Base-by-base conservation (phyloP, 2,329 filamentous ascomycete genomes). In the Botrytis medusae region DNA sequence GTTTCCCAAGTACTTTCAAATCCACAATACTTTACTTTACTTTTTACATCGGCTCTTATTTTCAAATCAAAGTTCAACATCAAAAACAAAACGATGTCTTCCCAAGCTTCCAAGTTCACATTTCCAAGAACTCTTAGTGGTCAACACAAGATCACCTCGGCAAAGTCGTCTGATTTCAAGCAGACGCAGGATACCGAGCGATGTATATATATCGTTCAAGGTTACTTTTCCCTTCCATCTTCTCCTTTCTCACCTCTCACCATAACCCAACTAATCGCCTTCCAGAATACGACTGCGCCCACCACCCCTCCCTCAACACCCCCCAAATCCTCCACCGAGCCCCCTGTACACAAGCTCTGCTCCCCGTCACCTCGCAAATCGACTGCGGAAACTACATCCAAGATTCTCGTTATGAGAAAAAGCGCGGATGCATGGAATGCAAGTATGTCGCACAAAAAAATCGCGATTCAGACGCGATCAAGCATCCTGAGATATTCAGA, bases 401-500 rank as follows among this genome's bases (percentile, higher is more conserved):
- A 68, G 25, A 29, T 12, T 16, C 3, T 0, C 64, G 16, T 4
- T 68, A 57, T 6, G 64, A 29, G 0, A 12, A 29, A 0, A 34
- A 42, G 1, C 46, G 46, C 5, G 64, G 64, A 9, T 68, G 64
- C 34, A 57, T 57, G 46, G 16, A 29, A 0, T 68, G 64, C 1
- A 32, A 57, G 16, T 4, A n/a, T 10, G 8, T 14, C 7, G 48
- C 64, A 1, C 46, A 46, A 2, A 4, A 0, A 2, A 16, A 9
- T 3, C 34, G 34, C 1, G 8, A 4, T 0, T 8, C 40, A 0
- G 46, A 68, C 22, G 16, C 34, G 3, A 1, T 9, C 0, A 29
- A 16, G 0, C 18, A 42, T 22, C 8, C 34, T 1, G 22, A 29
- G 2, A 42, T 42, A 2, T 12, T 9, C 0, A 7, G 9, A 2